Conservation (phyloP, 1,284 basidiomycete species). For the Microbotryum scabiosae region DNA sequence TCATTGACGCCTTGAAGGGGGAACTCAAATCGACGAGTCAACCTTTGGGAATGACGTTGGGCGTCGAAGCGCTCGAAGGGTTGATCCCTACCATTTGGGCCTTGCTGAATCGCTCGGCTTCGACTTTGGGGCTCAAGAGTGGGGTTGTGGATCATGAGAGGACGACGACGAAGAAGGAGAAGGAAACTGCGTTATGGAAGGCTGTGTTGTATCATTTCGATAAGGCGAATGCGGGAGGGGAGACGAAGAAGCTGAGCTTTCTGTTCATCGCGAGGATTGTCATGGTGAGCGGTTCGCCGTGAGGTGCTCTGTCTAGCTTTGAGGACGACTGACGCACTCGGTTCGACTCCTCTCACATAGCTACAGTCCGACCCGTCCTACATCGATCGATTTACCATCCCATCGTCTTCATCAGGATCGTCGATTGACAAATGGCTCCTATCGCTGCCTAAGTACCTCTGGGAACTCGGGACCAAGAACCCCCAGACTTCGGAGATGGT, state of each 20-base stretch:
- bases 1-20: constrained; percentile 56
- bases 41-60: too few relatives aligned
- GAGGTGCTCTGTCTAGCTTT: neutral
- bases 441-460: constrained; percentile 65
- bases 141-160: too few relatives aligned
- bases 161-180: too few relatives aligned
- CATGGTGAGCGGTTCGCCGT: constrained; percentile 47
- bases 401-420: constrained; percentile 27
- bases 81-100: constrained; percentile 59
- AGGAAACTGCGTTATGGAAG: neutral
- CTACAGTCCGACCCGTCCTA: constrained; percentile 56
- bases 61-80: constrained; percentile 43
- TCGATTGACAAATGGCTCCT: constrained; percentile 55
- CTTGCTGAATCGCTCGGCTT: constrained; percentile 44
- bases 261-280: constrained; percentile 42
- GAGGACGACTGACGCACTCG: constrained; percentile 5
- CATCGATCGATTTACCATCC: constrained; percentile 47
- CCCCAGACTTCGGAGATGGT: constrained; percentile 47
- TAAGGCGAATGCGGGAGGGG: neutral
- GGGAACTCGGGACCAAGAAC: constrained; percentile 65
- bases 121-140: too few relatives aligned
- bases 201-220: constrained; percentile 12
- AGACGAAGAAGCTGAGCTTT: constrained; percentile 17
- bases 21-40: constrained; percentile 31
- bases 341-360: constrained; percentile 40